phyloP scores from a whole-genome alignment of 2,329 filamentous ascomycete species.

The Grosmannia serpens region DNA sequence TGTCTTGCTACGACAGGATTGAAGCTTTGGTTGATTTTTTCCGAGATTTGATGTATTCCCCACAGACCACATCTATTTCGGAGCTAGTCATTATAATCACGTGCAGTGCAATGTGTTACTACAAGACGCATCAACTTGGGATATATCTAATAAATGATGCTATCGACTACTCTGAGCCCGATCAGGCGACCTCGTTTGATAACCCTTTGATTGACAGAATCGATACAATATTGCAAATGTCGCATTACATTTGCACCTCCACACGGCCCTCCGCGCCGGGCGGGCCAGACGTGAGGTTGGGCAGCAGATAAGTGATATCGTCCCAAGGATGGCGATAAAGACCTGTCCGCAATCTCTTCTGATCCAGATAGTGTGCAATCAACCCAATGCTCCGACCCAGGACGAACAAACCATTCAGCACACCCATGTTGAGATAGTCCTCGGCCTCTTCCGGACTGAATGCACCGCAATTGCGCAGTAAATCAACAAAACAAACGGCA shows the following conservation, averaged over 20 bases:
- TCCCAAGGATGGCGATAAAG: slow-evolving; percentile 99
- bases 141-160: too few species aligned
- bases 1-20: too few species aligned
- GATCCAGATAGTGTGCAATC: slow-evolving; percentile 98
- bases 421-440: slow-evolving; percentile 98
- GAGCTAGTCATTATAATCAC: too few species aligned
- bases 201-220: background rate
- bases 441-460: slow-evolving; percentile 95
- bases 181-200: background rate
- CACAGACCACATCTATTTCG: too few species aligned
- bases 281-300: slow-evolving; percentile 60
- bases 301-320: slow-evolving; percentile 91
- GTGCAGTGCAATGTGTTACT: too few species aligned
- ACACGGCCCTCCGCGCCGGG: slow-evolving; percentile 75
- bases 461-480: slow-evolving; percentile 94
- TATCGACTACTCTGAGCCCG: background rate
- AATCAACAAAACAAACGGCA: slow-evolving; percentile 96
- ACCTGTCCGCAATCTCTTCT: slow-evolving; percentile 97
- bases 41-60: too few species aligned
- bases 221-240: background rate
- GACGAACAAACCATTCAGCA: slow-evolving; percentile 98
- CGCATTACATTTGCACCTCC: slow-evolving; percentile 61
- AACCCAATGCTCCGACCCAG: slow-evolving; percentile 94
- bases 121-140: too few species aligned
- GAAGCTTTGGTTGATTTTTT: too few species aligned